Evolutionary conservation across 176 grass and related monocot species (phyloP), one percentile per base, ranked within the genome.

Genomic region (Aechmea fasciata): DNA sequence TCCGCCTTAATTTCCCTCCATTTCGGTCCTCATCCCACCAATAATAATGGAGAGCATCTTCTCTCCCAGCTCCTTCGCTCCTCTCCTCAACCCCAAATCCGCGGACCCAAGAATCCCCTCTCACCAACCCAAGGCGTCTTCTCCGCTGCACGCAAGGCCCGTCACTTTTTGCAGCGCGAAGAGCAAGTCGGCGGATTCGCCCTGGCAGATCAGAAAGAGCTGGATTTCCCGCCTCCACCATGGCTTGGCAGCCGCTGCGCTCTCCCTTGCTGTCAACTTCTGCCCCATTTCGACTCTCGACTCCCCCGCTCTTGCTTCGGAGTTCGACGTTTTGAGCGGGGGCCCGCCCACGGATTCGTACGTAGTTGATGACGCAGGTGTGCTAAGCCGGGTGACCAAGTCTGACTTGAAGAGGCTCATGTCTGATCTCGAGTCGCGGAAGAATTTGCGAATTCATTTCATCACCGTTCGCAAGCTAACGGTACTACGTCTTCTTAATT

Each of bases 41-140:
- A n/a, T n/a, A n/a, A n/a, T n/a, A n/a, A 99, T 99, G 94, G 89
- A 93, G 84, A 88, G 84, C 79, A 91, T 99, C 82, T 85, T 87
- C 72, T 90, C 90, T 50, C 73, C 85, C 13, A 83, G 79, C 70
- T 74, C 85, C 72, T 68, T 81, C 74, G 50, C 72, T 26, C 84
- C 84, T 13, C 79, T 90, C 47, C 71, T 82, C 72, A 75, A 70
- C 19, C 74, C 82, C 65, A 84, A 82, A 64, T 75, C 75, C 73
- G 69, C 52, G 13, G 1, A 68, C 69, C 63, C 50, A 48, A 77
- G 61, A 51, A 13, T 1, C 55, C 15, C 73, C 50, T 67, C 50
- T 70, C 14, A 63, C 70, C 76, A 80, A 41, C 69, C 11, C 77
- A 68, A 11, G 25, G 48, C 47, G 22, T 24, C 48, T 54, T 11